phyloP scores from a whole-genome alignment of 2,329 filamentous ascomycete species.

The Aspergillus ochraceus region DNA sequence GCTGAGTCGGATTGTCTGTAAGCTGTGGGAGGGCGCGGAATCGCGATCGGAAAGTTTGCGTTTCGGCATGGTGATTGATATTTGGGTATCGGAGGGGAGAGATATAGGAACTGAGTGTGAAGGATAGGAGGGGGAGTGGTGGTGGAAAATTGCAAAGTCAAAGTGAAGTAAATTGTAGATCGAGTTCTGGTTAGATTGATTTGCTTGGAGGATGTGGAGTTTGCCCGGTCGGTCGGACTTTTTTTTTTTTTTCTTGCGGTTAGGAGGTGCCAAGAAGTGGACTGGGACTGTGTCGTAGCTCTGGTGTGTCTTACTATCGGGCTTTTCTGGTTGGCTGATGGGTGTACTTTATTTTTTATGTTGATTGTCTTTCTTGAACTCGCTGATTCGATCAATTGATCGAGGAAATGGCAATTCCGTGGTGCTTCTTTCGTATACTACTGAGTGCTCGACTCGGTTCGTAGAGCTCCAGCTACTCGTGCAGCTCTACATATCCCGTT shows the following conservation, averaged over 20 bases:
- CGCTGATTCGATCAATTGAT: no score
- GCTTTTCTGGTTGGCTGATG: neutral
- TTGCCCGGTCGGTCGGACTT: neutral
- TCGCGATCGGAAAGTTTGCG: conserved; percentile 40
- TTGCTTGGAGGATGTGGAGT: neutral
- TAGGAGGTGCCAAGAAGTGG: neutral
- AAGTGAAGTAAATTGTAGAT: neutral
- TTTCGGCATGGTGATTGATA: conserved; percentile 35
- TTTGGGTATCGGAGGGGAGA: no score
- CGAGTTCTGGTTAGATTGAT: neutral
- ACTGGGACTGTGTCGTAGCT: neutral
- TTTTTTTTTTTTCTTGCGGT: neutral
- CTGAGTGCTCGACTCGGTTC: neutral
- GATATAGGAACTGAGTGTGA: no score
- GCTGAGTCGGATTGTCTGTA: conserved; percentile 40
- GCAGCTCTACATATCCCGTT: neutral
- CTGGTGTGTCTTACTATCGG: neutral
- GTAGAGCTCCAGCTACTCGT: neutral
- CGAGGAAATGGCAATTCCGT: no score
- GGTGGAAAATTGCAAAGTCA: no score
- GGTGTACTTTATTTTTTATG: no score
- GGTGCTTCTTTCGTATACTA: no score
- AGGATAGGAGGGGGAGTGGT: no score
- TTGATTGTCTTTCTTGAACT: neutral
- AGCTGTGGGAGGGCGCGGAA: conserved; percentile 25